Conservation (phyloP, 495 filamentous ascomycete genomes). For the Delitschia confertaspora region DNA sequence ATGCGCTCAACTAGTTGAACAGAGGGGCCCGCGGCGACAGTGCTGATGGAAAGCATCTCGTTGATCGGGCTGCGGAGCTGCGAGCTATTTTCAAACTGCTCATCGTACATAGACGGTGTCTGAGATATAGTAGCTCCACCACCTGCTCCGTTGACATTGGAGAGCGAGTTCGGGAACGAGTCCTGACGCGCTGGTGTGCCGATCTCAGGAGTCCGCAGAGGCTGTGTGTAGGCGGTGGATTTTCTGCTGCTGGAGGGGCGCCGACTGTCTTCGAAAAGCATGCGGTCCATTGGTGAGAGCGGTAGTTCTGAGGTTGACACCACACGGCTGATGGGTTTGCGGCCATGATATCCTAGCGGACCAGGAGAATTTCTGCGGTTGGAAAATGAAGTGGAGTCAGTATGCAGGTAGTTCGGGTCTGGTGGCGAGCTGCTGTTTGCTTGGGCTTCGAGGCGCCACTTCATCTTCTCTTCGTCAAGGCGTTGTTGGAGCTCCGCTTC, state of each 20-base stretch:
- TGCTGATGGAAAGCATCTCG: conserved; percentile 83
- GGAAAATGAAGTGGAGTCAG: conserved; percentile 25
- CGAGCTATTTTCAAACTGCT: conserved; percentile 55
- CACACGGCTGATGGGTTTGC: conserved; percentile 21
- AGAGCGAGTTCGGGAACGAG: conserved; percentile 26
- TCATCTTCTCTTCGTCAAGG: conserved; percentile 63
- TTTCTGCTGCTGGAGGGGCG: conserved; percentile 42
- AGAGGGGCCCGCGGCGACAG: conserved; percentile 78
- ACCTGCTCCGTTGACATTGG: conserved; percentile 24
- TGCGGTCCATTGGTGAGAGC: conserved; percentile 23
- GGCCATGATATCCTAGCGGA: conserved; percentile 17
- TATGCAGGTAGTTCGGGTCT: conserved; percentile 14
- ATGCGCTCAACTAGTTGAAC: conserved; percentile 96
- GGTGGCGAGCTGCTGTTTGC: background rate
- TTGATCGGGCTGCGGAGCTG: conserved; percentile 68
- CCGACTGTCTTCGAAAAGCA: conserved; percentile 18
- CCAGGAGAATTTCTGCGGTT: conserved; percentile 26
- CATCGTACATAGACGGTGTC: conserved; percentile 52
- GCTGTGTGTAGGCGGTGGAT: conserved; percentile 41
- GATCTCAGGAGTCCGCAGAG: conserved; percentile 26
- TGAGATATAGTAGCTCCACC: conserved; percentile 46
- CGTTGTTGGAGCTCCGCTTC: conserved; percentile 54
- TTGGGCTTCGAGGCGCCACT: conserved; percentile 56
- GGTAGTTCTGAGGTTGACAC: conserved; percentile 24
- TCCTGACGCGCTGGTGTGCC: conserved; percentile 32